A percentile compares a stretch with the other conserved stretches of the same genome.
phyloP scores from a whole-genome alignment of 176 grass and related monocot species.

The Secale cereale region DNA sequence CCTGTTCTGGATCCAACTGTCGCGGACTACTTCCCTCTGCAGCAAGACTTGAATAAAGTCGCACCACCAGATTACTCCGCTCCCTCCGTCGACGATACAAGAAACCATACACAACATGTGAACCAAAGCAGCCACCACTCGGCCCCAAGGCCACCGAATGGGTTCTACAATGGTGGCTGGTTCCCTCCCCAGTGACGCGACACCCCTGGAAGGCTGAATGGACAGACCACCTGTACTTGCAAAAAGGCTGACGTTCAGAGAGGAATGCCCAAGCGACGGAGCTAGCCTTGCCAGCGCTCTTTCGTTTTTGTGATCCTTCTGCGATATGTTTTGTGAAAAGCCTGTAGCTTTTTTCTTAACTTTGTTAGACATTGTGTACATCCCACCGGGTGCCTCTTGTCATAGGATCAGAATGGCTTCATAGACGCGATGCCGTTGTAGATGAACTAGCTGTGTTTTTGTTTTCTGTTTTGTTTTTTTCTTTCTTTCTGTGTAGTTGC shows the following conservation, averaged over 20 bases:
- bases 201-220: background rate
- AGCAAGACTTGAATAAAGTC: slow-evolving; percentile 40
- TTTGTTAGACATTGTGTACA: slow-evolving; percentile 34
- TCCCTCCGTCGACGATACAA: slow-evolving; percentile 22
- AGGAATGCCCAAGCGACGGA: background rate
- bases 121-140: slow-evolving; percentile 17
- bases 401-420: slow-evolving; percentile 10
- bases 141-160: slow-evolving; percentile 13
- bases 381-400: background rate
- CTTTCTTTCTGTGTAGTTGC: slow-evolving; percentile 27
- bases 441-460: background rate
- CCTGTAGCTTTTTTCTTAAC: slow-evolving; percentile 30
- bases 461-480: background rate
- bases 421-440: background rate
- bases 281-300: background rate
- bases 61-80: slow-evolving; percentile 7
- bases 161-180: slow-evolving; percentile 31
- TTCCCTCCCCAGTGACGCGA: slow-evolving; percentile 52
- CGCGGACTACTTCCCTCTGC: slow-evolving; percentile 31
- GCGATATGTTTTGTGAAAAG: slow-evolving; percentile 32
- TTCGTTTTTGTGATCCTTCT: background rate
- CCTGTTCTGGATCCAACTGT: slow-evolving; percentile 33
- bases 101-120: slow-evolving; percentile 22
- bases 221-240: background rate
- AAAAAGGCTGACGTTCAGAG: background rate